These are phyloP conservation scores for Boletus semigastroideus DNA, from an alignment of 1,284 basidiomycete genomes.

Conservation along the genomic window DNA sequence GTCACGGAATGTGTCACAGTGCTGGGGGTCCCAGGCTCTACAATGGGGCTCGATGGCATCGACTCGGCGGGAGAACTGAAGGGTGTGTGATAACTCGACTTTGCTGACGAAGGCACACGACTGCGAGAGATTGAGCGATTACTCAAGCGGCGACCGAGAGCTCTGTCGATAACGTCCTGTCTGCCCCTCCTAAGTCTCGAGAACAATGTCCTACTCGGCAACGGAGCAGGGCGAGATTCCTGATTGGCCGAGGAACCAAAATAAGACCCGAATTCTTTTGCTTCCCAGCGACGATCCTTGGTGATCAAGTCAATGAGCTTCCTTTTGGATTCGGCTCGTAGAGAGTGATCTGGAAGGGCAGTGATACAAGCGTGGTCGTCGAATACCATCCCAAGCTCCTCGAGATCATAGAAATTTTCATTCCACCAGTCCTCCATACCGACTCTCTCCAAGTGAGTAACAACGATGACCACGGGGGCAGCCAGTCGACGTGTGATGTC, in stretches of 20 bases:
- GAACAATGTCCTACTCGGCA: not conserved
- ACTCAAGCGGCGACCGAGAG: not conserved
- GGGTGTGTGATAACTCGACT: conserved; percentile 14
- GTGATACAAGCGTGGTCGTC: conserved; percentile 30
- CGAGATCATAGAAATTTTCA: conserved; percentile 10
- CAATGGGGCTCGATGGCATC: conserved; percentile 6
- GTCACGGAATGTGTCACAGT: not conserved
- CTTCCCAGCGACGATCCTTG: conserved; percentile 10
- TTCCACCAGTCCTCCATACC: conserved; percentile 32
- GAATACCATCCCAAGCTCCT: conserved; percentile 18
- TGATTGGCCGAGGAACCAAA: conserved; percentile 14
- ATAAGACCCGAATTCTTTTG: conserved; percentile 9
- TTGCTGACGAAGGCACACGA: not conserved
- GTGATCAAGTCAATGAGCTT: conserved; percentile 18
- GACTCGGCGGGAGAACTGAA: conserved; percentile 12
- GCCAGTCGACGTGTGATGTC: conserved; percentile 20
- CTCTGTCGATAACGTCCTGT: not conserved
- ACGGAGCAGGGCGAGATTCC: not conserved
- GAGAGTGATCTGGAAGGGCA: conserved; percentile 10
- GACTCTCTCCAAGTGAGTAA: conserved; percentile 24
- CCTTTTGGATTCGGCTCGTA: conserved; percentile 11
- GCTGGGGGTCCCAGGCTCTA: conserved; percentile 14
- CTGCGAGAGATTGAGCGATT: not conserved
- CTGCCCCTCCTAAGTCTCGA: not conserved
- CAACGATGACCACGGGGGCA: conserved; percentile 28